phyloP scores from a whole-genome alignment of 2,329 filamentous ascomycete genomes.

The Cladosporium austrohemisphaericum region DNA sequence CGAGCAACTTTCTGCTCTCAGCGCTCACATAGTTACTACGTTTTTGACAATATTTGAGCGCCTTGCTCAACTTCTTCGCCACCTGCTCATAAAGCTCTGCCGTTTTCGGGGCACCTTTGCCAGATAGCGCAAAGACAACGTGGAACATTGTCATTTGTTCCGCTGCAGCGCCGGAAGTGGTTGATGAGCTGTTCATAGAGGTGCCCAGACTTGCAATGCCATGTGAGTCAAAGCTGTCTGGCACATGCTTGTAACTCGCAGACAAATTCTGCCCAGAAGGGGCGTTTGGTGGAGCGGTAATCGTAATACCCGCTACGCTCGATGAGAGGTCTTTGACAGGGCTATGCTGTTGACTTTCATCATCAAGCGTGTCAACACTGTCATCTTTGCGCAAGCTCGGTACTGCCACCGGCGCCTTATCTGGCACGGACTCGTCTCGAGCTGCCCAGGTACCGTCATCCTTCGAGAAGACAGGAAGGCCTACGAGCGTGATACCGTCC shows the following conservation, averaged over 20 bases:
- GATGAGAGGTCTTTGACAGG: slow-evolving; percentile 7
- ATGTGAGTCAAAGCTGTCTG: slow-evolving; percentile 30
- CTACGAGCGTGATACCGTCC: slow-evolving; percentile 74
- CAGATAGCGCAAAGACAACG: slow-evolving; percentile 82
- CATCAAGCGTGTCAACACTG: not conserved
- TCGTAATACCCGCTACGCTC: slow-evolving; percentile 4
- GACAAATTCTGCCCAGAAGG: not conserved
- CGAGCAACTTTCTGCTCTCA: slow-evolving; percentile 78
- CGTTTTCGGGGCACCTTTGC: not conserved
- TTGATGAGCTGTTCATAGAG: slow-evolving; percentile 30
- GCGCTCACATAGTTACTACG: slow-evolving; percentile 87
- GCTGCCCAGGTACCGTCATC: slow-evolving; percentile 53
- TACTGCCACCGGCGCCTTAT: not conserved
- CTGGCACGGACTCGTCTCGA: slow-evolving; percentile 10
- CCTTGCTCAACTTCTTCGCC: slow-evolving; percentile 87
- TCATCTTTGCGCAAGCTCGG: not conserved
- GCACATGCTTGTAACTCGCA: slow-evolving; percentile 27
- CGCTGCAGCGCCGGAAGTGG: slow-evolving; percentile 29
- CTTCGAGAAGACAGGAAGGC: slow-evolving; percentile 77
- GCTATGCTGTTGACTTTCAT: slow-evolving; percentile 5
- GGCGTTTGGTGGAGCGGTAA: not conserved
- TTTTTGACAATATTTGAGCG: slow-evolving; percentile 87
- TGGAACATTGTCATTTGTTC: slow-evolving; percentile 95
- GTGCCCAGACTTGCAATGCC: slow-evolving; percentile 23
- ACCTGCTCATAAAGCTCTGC: slow-evolving; percentile 78